phyloP scores from a whole-genome alignment of 345 rosid species.

The Ailanthus altissimus region DNA sequence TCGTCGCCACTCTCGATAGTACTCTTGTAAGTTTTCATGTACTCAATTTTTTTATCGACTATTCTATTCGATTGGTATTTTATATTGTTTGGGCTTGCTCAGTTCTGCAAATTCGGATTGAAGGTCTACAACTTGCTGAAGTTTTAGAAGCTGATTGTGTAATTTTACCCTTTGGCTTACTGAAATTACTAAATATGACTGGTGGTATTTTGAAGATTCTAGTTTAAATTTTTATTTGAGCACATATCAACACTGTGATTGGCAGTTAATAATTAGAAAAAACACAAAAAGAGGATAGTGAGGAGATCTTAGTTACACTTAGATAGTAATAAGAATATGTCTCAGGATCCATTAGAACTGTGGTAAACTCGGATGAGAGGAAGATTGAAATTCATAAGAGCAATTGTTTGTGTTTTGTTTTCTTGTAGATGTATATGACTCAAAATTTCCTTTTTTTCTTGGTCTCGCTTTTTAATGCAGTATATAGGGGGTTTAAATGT shows the following conservation, averaged over 20 bases:
- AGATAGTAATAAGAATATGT: not conserved
- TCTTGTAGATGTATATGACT: not conserved
- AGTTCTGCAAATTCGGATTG: not conserved
- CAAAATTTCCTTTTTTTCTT: not conserved
- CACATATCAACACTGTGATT: not conserved
- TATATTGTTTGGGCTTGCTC: not conserved
- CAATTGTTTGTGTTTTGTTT: not conserved
- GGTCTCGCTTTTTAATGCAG: not conserved
- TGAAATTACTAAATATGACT: no score
- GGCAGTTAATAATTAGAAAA: not conserved
- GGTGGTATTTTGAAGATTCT: not conserved
- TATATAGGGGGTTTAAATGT: not conserved
- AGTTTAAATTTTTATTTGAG: no score
- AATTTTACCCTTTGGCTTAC: not conserved
- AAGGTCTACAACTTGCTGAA: not conserved
- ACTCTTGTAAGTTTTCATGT: constrained; percentile 67
- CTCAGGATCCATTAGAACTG: no score
- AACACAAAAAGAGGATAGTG: not conserved
- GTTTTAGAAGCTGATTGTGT: not conserved
- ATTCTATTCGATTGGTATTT: not conserved
- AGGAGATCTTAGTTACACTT: not conserved
- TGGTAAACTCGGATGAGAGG: not conserved
- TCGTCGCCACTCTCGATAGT: constrained; percentile 81
- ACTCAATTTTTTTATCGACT: not conserved
- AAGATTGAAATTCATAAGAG: not conserved